Percentiles rank a stretch among this genome's conserved stretches.
These are phyloP conservation scores for Chamaenerion angustifolium DNA, from an alignment of 345 rosid genomes.

Conservation along the genomic window DNA sequence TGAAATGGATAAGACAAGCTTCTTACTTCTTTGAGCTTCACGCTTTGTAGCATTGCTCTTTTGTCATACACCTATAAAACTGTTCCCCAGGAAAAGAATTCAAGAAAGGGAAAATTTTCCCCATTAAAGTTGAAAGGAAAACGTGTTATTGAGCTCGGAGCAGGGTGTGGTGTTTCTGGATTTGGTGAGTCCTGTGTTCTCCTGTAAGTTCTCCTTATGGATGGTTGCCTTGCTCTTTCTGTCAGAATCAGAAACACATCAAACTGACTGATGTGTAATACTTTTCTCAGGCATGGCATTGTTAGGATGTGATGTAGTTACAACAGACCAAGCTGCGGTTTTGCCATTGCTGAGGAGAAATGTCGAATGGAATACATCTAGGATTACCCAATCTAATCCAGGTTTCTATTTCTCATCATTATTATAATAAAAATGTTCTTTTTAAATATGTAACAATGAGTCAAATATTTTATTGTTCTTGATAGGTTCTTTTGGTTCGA, in stretches of 20 bases:
- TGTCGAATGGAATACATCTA: constrained; percentile 62
- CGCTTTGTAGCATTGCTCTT: neutral
- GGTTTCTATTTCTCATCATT: constrained; percentile 29
- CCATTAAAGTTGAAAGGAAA: constrained; percentile 79
- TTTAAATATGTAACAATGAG: too few species aligned
- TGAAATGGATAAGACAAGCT: too few species aligned
- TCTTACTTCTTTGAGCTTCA: too few species aligned
- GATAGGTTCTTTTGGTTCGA: constrained; percentile 77
- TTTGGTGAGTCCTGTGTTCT: constrained; percentile 50
- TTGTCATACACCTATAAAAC: neutral
- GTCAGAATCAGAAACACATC: too few species aligned
- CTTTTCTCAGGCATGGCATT: constrained; percentile 66
- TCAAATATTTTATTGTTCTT: constrained; percentile 4
- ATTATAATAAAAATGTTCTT: neutral
- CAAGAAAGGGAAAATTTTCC: constrained; percentile 75
- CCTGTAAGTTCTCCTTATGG: neutral
- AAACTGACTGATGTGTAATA: constrained; percentile 5
- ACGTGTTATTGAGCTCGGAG: constrained; percentile 86
- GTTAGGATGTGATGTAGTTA: constrained; percentile 70
- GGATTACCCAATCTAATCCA: constrained; percentile 56
- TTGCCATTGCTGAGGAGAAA: constrained; percentile 68
- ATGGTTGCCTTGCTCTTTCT: neutral
- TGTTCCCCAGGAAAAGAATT: constrained; percentile 55
- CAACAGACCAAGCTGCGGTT: constrained; percentile 79
- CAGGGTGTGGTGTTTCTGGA: constrained; percentile 95